Percentiles rank a stretch among this genome's conserved stretches.
These are phyloP conservation scores for Biscutella auriculata DNA, from an alignment of 441 rosid species.

Conservation along the genomic window DNA sequence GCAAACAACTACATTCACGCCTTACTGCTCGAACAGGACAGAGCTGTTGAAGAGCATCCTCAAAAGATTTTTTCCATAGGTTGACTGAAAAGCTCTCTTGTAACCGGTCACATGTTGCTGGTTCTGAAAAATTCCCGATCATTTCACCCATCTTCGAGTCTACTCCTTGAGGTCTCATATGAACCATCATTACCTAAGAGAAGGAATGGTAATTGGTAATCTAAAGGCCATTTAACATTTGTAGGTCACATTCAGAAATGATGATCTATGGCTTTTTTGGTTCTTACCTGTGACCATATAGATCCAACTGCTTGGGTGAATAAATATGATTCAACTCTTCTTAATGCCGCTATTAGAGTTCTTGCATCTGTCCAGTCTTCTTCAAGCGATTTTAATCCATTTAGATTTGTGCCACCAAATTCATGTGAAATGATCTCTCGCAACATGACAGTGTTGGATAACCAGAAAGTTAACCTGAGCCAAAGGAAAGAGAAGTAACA, in stretches of 20 bases:
- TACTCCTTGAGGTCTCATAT: conserved; percentile 52
- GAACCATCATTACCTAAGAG: conserved; percentile 60
- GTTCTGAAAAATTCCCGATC: conserved; percentile 48
- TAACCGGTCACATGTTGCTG: conserved; percentile 63
- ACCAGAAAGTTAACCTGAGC: conserved; percentile 81
- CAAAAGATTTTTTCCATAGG: conserved; percentile 72
- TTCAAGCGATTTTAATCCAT: conserved; percentile 14
- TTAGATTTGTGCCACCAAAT: conserved; percentile 27
- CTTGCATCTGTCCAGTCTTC: conserved; percentile 49
- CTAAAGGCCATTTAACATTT: conserved; percentile 25
- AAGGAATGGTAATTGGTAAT: conserved; percentile 2
- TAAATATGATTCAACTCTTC: conserved; percentile 79
- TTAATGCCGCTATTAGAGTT: conserved; percentile 44
- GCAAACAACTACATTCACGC: conserved; percentile 71
- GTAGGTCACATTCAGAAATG: background rate
- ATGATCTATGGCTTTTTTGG: background rate
- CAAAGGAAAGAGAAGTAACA: conserved; percentile 7
- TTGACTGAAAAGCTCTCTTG: conserved; percentile 66
- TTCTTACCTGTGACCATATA: conserved; percentile 93
- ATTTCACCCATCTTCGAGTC: conserved; percentile 29
- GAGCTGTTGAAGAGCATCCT: conserved; percentile 55
- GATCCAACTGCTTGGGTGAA: conserved; percentile 72
- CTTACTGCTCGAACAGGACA: conserved; percentile 75
- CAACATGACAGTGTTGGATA: conserved; percentile 72
- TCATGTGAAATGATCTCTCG: conserved; percentile 65